phyloP scores from a whole-genome alignment of 2,329 filamentous ascomycete genomes.

The Talaromyces verruculosus region DNA sequence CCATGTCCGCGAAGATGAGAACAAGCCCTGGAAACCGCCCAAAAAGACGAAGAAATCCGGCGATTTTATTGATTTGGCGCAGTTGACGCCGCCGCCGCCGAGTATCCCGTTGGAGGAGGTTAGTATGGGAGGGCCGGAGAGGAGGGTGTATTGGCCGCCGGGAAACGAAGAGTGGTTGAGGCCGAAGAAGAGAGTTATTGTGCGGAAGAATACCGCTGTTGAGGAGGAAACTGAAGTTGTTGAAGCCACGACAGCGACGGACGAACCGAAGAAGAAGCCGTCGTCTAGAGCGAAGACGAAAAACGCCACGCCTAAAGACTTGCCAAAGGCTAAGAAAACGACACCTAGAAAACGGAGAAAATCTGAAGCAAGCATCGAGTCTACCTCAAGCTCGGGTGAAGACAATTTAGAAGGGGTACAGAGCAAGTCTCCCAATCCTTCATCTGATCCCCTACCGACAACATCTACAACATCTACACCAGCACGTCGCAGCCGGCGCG shows the following conservation, averaged over 20 bases:
- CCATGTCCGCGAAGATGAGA: slow-evolving; percentile 73
- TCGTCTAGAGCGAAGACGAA: not conserved
- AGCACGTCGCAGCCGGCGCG: slow-evolving; percentile 30
- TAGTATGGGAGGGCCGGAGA: slow-evolving; percentile 80
- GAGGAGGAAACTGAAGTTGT: slow-evolving; percentile 15
- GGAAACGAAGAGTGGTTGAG: slow-evolving; percentile 89
- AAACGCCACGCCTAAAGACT: not conserved
- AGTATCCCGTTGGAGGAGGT: slow-evolving; percentile 67
- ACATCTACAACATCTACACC: slow-evolving; percentile 3
- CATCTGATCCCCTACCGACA: not conserved
- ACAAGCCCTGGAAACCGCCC: slow-evolving; percentile 55
- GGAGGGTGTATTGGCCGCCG: slow-evolving; percentile 84
- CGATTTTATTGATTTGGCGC: slow-evolving; percentile 42
- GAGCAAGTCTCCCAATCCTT: not conserved
- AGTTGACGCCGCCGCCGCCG: slow-evolving; percentile 42
- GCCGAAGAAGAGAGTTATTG: slow-evolving; percentile 51
- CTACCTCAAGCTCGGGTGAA: slow-evolving; percentile 31
- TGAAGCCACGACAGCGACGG: slow-evolving; percentile 18
- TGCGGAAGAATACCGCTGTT: slow-evolving; percentile 20
- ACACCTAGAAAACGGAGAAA: slow-evolving; percentile 35
- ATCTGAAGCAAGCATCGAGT: slow-evolving; percentile 26
- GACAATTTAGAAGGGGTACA: slow-evolving; percentile 11
- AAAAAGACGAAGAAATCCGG: slow-evolving; percentile 49
- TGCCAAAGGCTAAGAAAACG: slow-evolving; percentile 17
- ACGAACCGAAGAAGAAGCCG: not conserved